These are phyloP conservation scores for Penicillium alfredii DNA, from an alignment of 495 filamentous ascomycete genomes.

Conservation along the genomic window DNA sequence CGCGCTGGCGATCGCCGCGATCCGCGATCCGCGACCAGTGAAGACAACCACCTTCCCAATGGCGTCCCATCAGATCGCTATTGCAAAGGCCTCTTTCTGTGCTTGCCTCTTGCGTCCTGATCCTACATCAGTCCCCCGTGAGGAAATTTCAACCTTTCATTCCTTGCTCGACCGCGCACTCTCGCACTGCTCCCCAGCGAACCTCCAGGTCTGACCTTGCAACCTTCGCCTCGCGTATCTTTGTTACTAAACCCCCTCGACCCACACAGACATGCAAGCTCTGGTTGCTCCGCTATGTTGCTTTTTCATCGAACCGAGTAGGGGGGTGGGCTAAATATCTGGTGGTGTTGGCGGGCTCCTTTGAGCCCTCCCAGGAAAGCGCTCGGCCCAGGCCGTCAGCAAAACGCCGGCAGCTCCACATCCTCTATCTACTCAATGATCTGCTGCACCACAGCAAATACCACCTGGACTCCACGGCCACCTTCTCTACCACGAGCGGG, in stretches of 20 bases:
- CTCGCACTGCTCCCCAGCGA: constrained; percentile 69
- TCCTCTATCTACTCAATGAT: constrained; percentile 81
- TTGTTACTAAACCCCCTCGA: constrained; percentile 39
- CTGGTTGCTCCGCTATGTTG: constrained; percentile 71
- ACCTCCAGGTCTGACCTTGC: constrained; percentile 87
- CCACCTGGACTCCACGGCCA: constrained; percentile 39
- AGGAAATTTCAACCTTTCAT: constrained; percentile 70
- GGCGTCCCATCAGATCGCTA: constrained; percentile 69
- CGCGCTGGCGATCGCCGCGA: too few relatives aligned
- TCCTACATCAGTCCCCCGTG: constrained; percentile 60
- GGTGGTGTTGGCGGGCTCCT: constrained; percentile 58
- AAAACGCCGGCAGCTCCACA: constrained; percentile 65
- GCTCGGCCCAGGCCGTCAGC: constrained; percentile 42
- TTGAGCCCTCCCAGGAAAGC: constrained; percentile 28
- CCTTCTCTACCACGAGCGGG: constrained; percentile 49
- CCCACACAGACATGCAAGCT: constrained; percentile 73
- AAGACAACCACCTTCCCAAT: too few relatives aligned
- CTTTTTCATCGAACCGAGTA: constrained; percentile 60
- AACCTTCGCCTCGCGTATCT: constrained; percentile 22
- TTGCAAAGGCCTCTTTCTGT: constrained; percentile 75
- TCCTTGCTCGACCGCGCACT: constrained; percentile 58
- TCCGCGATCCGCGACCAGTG: too few relatives aligned
- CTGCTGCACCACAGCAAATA: constrained; percentile 71
- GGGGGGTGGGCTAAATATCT: constrained; percentile 71
- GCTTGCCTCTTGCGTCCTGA: constrained; percentile 72